Percentiles rank a stretch among this genome's conserved stretches.
These are phyloP conservation scores for Penicillium egyptiacum DNA, from an alignment of 495 filamentous ascomycete species.

Conservation along the genomic window DNA sequence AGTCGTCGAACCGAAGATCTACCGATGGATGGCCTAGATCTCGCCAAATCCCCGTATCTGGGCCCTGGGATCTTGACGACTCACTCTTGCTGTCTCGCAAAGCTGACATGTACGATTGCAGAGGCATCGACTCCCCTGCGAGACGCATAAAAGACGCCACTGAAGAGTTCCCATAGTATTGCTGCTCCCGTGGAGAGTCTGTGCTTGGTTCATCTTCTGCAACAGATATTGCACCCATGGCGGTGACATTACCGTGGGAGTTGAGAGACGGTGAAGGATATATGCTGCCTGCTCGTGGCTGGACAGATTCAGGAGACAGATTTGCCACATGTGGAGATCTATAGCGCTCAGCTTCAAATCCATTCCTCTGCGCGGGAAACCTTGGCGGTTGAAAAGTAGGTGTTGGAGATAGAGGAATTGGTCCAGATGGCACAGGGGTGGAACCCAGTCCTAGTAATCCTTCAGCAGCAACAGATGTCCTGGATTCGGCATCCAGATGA, in stretches of 20 bases:
- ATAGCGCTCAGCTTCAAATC: background rate
- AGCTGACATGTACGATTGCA: slow-evolving; percentile 21
- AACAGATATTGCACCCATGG: slow-evolving; percentile 37
- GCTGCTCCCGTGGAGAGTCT: slow-evolving; percentile 33
- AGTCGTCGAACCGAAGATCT: slow-evolving; percentile 31
- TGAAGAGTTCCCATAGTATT: slow-evolving; percentile 47
- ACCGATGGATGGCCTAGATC: slow-evolving; percentile 20
- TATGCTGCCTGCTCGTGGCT: slow-evolving; percentile 6
- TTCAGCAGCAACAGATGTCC: slow-evolving; percentile 27
- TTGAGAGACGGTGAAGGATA: slow-evolving; percentile 25
- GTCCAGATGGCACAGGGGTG: background rate
- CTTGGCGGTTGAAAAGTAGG: slow-evolving; percentile 2
- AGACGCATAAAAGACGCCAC: slow-evolving; percentile 46
- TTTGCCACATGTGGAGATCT: slow-evolving; percentile 6
- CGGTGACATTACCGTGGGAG: slow-evolving; percentile 32
- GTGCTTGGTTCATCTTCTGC: slow-evolving; percentile 26
- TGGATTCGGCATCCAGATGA: slow-evolving; percentile 17
- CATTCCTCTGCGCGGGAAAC: slow-evolving; percentile 1
- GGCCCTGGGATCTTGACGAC: background rate
- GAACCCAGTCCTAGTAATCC: slow-evolving; percentile 25
- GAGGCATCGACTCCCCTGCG: slow-evolving; percentile 27
- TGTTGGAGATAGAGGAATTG: background rate
- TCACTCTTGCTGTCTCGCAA: slow-evolving; percentile 13
- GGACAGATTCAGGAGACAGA: slow-evolving; percentile 1
- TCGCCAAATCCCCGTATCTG: slow-evolving; percentile 25